Evolutionary conservation across 2,329 filamentous ascomycete genomes (phyloP), one percentile per base, ranked within the genome.

Genomic region (Ramularia collo-cygni): DNA sequence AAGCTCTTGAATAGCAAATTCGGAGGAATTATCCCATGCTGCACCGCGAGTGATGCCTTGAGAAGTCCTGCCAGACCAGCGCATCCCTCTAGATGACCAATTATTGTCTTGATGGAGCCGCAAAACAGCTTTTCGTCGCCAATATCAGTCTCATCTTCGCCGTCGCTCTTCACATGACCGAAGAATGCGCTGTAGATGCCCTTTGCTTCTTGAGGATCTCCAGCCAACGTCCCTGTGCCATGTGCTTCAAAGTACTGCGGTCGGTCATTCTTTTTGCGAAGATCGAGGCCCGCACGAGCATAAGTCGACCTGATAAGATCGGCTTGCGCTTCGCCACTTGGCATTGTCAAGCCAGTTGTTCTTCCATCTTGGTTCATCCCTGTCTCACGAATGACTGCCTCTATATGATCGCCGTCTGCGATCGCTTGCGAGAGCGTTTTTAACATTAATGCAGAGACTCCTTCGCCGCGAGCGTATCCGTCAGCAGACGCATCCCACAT

Each of bases 391-490:
- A 67, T 55, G 4, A 65, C 49, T 29, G 61, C 61, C 24, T 68
- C 61, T 18, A 74, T 67, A 3, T 61, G 49, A 43, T 74, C 69
- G 1, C 64, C 64, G 48, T 71, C 65, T 0, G 42, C 55, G 3
- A 79, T 40, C 0, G 77, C 77, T 1, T 64, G 54, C 4, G 53
- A 57, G 1, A 79, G 51, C 1, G 54, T 60, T 52, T 79, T 79
- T 0, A 81, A 46, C 0, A 78, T 56, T 0, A 79, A 46, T 1
- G 63, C 59, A 1, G 67, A 66, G 6, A 75, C 56, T 1, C 74
- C 75, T 37, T 79, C 76, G n/a, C 71, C 72, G 0, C 74, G 65
- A 17, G 64, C 71, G 53, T 65, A 74, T 4, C 71, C 74, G 46
- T 74, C 59, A 0, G 70, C 74, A 2, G 53, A 54, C 2, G 52